Evolutionary conservation across 176 grass and related monocot genomes (phyloP).

Genomic region (Aegilops sharonensis): DNA sequence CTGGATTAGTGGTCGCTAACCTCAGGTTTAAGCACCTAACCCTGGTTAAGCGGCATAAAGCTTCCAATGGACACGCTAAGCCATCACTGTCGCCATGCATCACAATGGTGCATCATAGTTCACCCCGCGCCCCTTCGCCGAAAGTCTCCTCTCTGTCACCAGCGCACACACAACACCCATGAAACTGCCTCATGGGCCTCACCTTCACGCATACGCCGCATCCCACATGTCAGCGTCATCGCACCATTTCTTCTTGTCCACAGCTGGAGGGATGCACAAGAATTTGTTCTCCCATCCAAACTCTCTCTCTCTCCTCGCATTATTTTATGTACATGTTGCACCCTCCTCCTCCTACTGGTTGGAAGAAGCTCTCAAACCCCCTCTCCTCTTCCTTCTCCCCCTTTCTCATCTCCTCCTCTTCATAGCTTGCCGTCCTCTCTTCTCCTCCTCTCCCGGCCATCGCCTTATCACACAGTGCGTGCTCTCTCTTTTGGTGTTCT

Average conservation of each 20-base stretch:
- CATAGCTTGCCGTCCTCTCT: slow-evolving; percentile 23
- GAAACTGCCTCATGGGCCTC: slow-evolving; percentile 10
- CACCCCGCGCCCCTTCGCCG: slow-evolving; percentile 35
- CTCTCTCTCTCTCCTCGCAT: background rate
- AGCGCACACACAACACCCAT: background rate
- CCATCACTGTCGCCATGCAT: slow-evolving; percentile 60
- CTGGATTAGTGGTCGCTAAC: slow-evolving; percentile 44
- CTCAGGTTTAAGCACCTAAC: slow-evolving; percentile 54
- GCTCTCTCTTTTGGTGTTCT: slow-evolving; percentile 32
- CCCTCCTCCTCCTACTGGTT: slow-evolving; percentile 40
- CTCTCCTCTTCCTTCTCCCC: slow-evolving; percentile 27
- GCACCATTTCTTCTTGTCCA: background rate
- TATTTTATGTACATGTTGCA: slow-evolving; percentile 57
- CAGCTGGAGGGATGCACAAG: slow-evolving; percentile 27
- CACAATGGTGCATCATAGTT: slow-evolving; percentile 52
- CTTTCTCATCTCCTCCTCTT: slow-evolving; percentile 31
- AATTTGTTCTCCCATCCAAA: slow-evolving; percentile 41
- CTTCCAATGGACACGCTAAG: slow-evolving; percentile 48
- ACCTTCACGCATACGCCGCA: background rate
- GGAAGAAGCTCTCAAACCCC: slow-evolving; percentile 64
- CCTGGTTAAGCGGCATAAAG: slow-evolving; percentile 50
- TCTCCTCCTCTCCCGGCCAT: background rate
- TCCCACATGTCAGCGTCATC: slow-evolving; percentile 15
- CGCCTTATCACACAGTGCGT: slow-evolving; percentile 30
- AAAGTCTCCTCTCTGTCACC: slow-evolving; percentile 23